A percentile compares a stretch with the other conserved stretches of the same genome.
Evolutionary conservation across 177 flowering plant genomes (phyloP).

Genomic region (Tripterygium wilfordii): DNA sequence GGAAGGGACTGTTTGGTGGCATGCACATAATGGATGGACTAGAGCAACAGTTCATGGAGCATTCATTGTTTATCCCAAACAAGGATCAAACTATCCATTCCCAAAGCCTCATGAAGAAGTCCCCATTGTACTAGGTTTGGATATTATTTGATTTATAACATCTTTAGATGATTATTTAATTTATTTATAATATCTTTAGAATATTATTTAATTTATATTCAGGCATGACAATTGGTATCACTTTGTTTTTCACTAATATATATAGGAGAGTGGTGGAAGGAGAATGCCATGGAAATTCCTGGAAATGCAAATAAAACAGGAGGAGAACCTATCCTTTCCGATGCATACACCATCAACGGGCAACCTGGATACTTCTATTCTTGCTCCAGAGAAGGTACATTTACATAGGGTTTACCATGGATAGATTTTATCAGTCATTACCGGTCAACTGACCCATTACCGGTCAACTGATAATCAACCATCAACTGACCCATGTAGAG

Average conservation of each 20-base stretch:
- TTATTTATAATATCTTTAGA: too few species aligned
- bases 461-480: too few species aligned
- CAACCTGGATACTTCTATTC: constrained; percentile 22
- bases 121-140: background rate
- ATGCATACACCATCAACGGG: constrained; percentile 23
- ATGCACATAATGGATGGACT: constrained; percentile 15
- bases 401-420: background rate
- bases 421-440: too few species aligned
- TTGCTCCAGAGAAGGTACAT: constrained; percentile 12
- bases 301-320: constrained; percentile 4
- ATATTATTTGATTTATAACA: background rate
- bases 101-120: constrained; percentile 1
- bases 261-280: constrained; percentile 22
- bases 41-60: constrained; percentile 18
- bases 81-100: background rate
- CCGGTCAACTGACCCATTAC: too few species aligned
- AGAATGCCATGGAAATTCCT: constrained; percentile 9
- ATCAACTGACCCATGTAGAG: too few species aligned
- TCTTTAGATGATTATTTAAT: too few species aligned
- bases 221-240: too few species aligned
- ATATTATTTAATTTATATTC: too few species aligned
- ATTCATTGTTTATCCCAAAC: background rate
- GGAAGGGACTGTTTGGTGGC: constrained; percentile 22
- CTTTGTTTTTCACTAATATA: too few species aligned
- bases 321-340: constrained; percentile 14